These are phyloP conservation scores for Hygrophila difformis DNA, from an alignment of 257 asterid genomes.

Conservation along the genomic window DNA sequence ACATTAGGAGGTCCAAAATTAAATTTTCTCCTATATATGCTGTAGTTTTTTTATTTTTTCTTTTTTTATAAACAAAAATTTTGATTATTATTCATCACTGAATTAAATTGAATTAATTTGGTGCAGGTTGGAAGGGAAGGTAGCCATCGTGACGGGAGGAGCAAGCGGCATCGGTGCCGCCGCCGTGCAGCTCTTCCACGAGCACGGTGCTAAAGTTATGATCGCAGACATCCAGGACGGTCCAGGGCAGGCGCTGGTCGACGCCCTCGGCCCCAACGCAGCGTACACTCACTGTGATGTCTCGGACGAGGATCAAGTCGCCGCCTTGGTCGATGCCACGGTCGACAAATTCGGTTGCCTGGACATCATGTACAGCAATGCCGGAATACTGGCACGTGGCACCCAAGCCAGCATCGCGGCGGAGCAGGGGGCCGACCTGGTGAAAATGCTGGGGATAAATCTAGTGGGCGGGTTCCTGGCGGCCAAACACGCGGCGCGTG, in stretches of 20 bases:
- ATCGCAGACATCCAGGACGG: slow-evolving; percentile 47
- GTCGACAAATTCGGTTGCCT: slow-evolving; percentile 30
- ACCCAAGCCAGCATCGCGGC: slow-evolving; percentile 13
- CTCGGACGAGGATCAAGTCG: slow-evolving; percentile 25
- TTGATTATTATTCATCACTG: too few relatives aligned
- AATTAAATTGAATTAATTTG: too few relatives aligned
- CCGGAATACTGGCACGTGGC: slow-evolving; percentile 22
- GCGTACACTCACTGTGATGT: slow-evolving; percentile 44
- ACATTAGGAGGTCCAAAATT: too few relatives aligned
- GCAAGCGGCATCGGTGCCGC: slow-evolving; percentile 48
- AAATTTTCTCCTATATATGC: too few relatives aligned
- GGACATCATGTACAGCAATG: slow-evolving; percentile 49
- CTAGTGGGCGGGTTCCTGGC: slow-evolving; percentile 29
- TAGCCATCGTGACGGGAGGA: slow-evolving; percentile 35
- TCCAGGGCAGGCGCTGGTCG: slow-evolving; percentile 23
- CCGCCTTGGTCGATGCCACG: slow-evolving; percentile 20
- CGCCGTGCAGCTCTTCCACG: slow-evolving; percentile 22
- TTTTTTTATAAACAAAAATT: not conserved
- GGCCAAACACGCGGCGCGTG: slow-evolving; percentile 53
- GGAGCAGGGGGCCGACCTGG: slow-evolving; percentile 15
- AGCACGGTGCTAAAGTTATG: slow-evolving; percentile 42
- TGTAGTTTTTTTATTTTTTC: not conserved
- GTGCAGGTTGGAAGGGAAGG: slow-evolving; percentile 33
- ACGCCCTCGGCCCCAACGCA: slow-evolving; percentile 13
- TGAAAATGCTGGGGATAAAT: slow-evolving; percentile 22